Base-by-base conservation (phyloP, 1,284 basidiomycete genomes). In the Leccinum variabile region DNA sequence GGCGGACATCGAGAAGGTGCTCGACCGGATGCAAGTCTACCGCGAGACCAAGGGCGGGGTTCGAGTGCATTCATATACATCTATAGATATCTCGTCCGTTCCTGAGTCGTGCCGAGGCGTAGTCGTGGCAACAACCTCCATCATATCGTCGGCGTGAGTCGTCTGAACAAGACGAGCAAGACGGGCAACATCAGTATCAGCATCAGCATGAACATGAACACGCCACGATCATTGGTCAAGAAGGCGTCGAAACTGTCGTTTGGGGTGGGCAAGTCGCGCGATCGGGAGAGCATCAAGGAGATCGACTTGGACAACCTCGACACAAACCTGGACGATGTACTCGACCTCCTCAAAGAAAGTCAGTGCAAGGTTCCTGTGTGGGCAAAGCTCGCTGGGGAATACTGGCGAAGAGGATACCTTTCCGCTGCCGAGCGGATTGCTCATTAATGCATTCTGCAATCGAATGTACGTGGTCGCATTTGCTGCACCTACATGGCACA, bases 11-110 rank as follows among this genome's bases (percentile, higher is more conserved):
- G 3, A 25, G 25, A 25, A 25, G 25, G 25, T 25, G 25, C 25
- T 25, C 25, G 25, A 25, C 25, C 25, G 25, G 25, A 25, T 25
- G 25, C 25, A 25, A 25, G 25, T 25, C 25, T 94, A 97, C 75
- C 86, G 94, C 46, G 93, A 96, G 74, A 95, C 89, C 69, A 91
- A 89, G 74, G 84, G 88, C 60, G 97, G 97, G 97, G 0, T 99
- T 96, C 74, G 97, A 98, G 75, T 99, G 97, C 77, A 91, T 97
- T 28, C 95, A 98, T 75, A 79, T 93, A 57, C 97, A 0, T 95
- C 92, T 30, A 97, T 98, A 73, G 94, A 97, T 74, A 78, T 97
- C 9, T 82, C 89, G 5, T 90, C 91, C 37, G 82, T 95, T 11
- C 77, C 79, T 37, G 82, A 81, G 57, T 61, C 65, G 18, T 28